Percentiles rank a stretch among this genome's conserved stretches.
These are phyloP conservation scores for Malassezia obtusa DNA, from an alignment of 1,284 basidiomycete genomes.

Conservation along the genomic window DNA sequence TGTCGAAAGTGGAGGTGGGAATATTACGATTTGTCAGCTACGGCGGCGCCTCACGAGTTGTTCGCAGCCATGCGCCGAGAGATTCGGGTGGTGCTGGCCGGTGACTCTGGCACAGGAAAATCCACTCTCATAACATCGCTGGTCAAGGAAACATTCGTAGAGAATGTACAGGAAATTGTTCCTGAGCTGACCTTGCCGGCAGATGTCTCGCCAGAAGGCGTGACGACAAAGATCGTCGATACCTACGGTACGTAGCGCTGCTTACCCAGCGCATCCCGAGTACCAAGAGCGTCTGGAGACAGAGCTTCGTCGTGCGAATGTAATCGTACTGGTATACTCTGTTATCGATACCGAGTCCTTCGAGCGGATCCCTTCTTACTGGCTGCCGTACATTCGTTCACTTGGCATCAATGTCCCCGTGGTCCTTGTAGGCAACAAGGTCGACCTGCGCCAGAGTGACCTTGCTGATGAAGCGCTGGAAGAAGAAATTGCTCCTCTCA, in stretches of 20 bases:
- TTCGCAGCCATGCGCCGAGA: conserved; percentile 61
- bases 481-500: conserved; percentile 53
- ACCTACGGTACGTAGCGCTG: conserved; percentile 19
- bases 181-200: conserved; percentile 43
- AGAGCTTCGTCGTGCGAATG: conserved; percentile 90
- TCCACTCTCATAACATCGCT: conserved; percentile 40
- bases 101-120: conserved; percentile 62
- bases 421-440: conserved; percentile 96
- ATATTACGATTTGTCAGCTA: background rate
- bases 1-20: background rate
- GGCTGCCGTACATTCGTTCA: conserved; percentile 92
- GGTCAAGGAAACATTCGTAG: conserved; percentile 79
- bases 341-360: conserved; percentile 92
- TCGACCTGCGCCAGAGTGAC: conserved; percentile 81
- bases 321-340: conserved; percentile 88
- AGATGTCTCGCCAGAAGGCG: conserved; percentile 43
- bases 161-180: conserved; percentile 59
- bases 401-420: conserved; percentile 86
- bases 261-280: conserved; percentile 51
- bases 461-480: conserved; percentile 90
- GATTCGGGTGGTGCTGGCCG: conserved; percentile 83
- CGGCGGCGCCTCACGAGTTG: background rate
- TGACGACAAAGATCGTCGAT: conserved; percentile 45
- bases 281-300: conserved; percentile 79
- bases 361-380: conserved; percentile 93